A percentile compares a stretch with the other conserved stretches of the same genome.
Conservation (phyloP, 306 rosid species). For the Fragaria vesca region DNA sequence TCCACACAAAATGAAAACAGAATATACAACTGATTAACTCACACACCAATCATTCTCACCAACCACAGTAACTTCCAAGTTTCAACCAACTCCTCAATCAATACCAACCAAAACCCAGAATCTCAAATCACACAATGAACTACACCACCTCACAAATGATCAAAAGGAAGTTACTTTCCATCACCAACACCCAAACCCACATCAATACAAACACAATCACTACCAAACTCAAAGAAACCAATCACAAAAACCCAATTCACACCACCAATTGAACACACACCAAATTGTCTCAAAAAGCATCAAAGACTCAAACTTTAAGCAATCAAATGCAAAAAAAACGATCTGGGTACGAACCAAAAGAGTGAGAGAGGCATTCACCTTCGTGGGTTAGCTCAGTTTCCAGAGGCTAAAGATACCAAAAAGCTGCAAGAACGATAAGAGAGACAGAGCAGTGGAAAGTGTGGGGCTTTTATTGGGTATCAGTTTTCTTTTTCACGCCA, state of each 20-base stretch:
- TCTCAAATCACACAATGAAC: not conserved
- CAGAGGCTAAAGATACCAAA: slow-evolving; percentile 6
- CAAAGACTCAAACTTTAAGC: not conserved
- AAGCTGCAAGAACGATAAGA: slow-evolving; percentile 9
- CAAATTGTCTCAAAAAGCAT: not conserved
- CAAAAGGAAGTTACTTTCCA: not conserved
- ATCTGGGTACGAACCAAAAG: slow-evolving; percentile 34
- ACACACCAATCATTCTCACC: not conserved
- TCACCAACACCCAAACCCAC: slow-evolving; percentile 2
- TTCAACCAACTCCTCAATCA: not conserved
- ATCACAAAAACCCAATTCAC: slow-evolving; percentile 19
- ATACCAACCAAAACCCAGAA: slow-evolving; percentile 6
- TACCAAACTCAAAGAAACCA: not conserved
- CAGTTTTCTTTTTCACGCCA: not conserved
- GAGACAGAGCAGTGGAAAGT: slow-evolving; percentile 1
- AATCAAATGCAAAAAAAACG: slow-evolving; percentile 7
- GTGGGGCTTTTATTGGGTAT: not conserved
- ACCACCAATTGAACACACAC: not conserved
- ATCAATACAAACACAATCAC: slow-evolving; percentile 12
- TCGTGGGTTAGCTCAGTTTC: slow-evolving; percentile 21
- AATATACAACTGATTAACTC: not conserved
- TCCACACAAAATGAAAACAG: not conserved
- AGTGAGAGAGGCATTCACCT: slow-evolving; percentile 25
- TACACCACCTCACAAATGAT: not conserved
- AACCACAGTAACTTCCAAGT: not conserved